These are phyloP conservation scores for Pycnococcus provasolii DNA, from an alignment of 139 green algal species.

Conservation along the genomic window DNA sequence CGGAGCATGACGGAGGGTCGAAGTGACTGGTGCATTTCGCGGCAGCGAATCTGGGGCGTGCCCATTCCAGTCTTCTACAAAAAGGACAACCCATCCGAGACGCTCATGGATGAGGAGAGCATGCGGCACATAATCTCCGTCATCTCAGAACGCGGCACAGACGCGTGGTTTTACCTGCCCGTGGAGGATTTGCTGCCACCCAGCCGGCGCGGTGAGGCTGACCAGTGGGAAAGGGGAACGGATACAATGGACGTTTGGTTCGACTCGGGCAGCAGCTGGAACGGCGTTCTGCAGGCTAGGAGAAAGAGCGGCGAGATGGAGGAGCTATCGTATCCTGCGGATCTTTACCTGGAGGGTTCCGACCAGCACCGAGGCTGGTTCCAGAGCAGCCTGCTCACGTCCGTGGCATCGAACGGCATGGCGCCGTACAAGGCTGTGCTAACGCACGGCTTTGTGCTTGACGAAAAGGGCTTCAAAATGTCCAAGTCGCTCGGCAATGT, in stretches of 20 bases:
- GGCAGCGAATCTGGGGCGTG: constrained; percentile 90
- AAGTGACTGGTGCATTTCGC: constrained; percentile 94
- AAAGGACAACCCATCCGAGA: constrained; percentile 60
- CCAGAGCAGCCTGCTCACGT: constrained; percentile 87
- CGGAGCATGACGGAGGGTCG: constrained; percentile 79
- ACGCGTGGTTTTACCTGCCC: constrained; percentile 63
- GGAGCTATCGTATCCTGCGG: constrained; percentile 57
- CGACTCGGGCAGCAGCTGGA: constrained; percentile 87
- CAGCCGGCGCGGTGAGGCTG: constrained; percentile 35
- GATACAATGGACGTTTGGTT: constrained; percentile 99
- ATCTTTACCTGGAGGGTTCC: constrained; percentile 94
- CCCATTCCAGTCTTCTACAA: constrained; percentile 97
- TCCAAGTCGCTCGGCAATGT: constrained; percentile 88
- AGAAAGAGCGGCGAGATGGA: neutral
- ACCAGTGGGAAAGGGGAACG: constrained; percentile 56
- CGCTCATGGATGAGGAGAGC: constrained; percentile 78
- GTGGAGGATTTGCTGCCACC: constrained; percentile 81
- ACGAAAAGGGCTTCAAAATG: constrained; percentile 87
- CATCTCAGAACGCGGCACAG: constrained; percentile 53
- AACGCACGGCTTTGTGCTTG: constrained; percentile 88
- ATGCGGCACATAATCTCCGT: constrained; percentile 65
- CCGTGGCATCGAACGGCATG: constrained; percentile 66
- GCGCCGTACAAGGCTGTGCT: constrained; percentile 74
- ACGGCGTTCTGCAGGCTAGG: constrained; percentile 54
- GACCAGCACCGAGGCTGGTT: constrained; percentile 99